Conservation (phyloP, 257 asterid species). For the Solanum pimpinellifolium region DNA sequence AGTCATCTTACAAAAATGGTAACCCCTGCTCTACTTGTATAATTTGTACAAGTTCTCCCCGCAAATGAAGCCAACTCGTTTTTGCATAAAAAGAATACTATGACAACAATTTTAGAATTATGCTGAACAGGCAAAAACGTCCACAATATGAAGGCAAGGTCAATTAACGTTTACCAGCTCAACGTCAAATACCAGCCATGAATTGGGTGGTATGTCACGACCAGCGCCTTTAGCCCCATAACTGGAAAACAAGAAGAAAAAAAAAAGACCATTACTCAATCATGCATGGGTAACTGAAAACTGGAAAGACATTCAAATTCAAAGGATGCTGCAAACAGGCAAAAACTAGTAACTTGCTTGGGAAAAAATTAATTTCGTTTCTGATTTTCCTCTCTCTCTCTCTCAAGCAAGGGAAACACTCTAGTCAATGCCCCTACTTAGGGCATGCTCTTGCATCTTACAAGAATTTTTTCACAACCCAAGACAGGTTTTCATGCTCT, state of each 20-base stretch:
- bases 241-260: conserved; percentile 4
- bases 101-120: not conserved
- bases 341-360: not conserved
- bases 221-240: conserved; percentile 66
- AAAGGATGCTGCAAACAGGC: not conserved
- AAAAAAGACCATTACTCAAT: not conserved
- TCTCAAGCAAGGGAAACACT: not conserved
- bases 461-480: not conserved
- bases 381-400: not conserved
- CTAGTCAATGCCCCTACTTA: not conserved
- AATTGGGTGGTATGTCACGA: conserved; percentile 59
- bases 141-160: not conserved
- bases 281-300: not conserved
- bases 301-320: not conserved
- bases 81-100: not conserved
- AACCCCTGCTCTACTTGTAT: not conserved
- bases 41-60: not conserved
- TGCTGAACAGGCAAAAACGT: not conserved
- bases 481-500: not conserved
- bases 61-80: not conserved
- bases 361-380: not conserved
- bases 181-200: conserved; percentile 86
- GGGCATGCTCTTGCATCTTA: not conserved
- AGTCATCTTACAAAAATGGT: not conserved
- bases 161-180: conserved; percentile 64